Percentiles rank a stretch among this genome's conserved stretches.
Conservation (phyloP, 352 stramenopile species). For the Pythium aristosporum region DNA sequence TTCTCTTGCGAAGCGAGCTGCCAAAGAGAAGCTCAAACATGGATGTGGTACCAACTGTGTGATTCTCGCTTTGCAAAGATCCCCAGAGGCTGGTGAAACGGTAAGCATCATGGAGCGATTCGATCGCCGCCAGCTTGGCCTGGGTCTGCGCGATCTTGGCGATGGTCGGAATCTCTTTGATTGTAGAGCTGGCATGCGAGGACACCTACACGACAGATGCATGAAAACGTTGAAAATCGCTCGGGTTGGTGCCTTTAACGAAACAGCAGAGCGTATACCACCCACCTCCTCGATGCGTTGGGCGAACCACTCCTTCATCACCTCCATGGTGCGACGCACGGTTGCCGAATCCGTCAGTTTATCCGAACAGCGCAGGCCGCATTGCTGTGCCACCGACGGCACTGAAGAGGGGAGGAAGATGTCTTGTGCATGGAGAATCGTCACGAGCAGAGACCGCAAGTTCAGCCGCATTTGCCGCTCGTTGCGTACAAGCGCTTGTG, state of each 20-base stretch:
- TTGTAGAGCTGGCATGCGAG: slow-evolving; percentile 37
- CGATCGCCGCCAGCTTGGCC: slow-evolving; percentile 46
- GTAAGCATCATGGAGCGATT: slow-evolving; percentile 37
- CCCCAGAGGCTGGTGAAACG: slow-evolving; percentile 40
- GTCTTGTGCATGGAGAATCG: slow-evolving; percentile 49
- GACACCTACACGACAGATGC: slow-evolving; percentile 35
- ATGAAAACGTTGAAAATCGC: background rate
- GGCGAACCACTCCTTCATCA: slow-evolving; percentile 15
- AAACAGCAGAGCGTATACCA: background rate
- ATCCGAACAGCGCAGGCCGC: background rate
- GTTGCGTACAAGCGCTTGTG: slow-evolving; percentile 19
- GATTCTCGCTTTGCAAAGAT: slow-evolving; percentile 9
- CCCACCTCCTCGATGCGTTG: slow-evolving; percentile 14
- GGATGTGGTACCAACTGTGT: slow-evolving; percentile 24
- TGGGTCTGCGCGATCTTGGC: slow-evolving; percentile 55
- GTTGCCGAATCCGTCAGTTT: background rate
- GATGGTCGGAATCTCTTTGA: slow-evolving; percentile 61
- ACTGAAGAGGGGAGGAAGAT: slow-evolving; percentile 42
- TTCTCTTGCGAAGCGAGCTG: slow-evolving; percentile 56
- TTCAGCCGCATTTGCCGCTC: slow-evolving; percentile 48
- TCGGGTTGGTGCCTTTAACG: too few species aligned
- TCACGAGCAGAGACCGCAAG: slow-evolving; percentile 58
- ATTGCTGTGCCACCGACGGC: background rate
- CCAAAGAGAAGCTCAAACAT: slow-evolving; percentile 71
- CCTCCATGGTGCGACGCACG: background rate